These are phyloP conservation scores for Colletotrichum sansevieriae DNA, from an alignment of 2,329 filamentous ascomycete species.

Conservation along the genomic window DNA sequence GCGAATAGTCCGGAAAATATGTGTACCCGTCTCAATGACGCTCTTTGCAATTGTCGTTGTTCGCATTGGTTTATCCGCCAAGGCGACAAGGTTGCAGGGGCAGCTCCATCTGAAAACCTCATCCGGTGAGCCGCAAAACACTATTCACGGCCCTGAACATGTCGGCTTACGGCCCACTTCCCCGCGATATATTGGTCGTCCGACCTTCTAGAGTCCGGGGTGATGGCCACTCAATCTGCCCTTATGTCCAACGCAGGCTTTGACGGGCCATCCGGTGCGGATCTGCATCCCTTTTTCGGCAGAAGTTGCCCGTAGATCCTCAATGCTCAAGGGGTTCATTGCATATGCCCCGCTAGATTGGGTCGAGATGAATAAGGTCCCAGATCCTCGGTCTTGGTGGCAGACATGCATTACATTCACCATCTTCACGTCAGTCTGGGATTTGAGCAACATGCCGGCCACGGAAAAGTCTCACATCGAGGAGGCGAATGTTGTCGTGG, in stretches of 20 bases:
- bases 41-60: background rate
- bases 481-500: background rate
- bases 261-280: background rate
- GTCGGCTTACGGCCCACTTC: slow-evolving; percentile 3
- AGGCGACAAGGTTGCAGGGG: slow-evolving; percentile 21
- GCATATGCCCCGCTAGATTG: background rate
- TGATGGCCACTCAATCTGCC: fast-evolving
- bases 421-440: background rate
- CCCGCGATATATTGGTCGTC: background rate
- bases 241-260: background rate
- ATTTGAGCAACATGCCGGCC: background rate
- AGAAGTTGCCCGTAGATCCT: slow-evolving; percentile 4
- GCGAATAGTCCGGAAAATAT: too few relatives aligned
- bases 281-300: background rate
- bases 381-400: background rate
- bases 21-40: background rate
- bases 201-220: slow-evolving; percentile 4
- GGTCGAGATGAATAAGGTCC: background rate
- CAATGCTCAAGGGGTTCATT: background rate
- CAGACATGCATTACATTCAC: background rate
- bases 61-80: background rate
- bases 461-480: background rate
- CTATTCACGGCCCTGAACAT: slow-evolving; percentile 1
- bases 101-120: slow-evolving; percentile 26
- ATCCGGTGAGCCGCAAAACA: slow-evolving; percentile 25